Evolutionary conservation across 306 rosid species (phyloP), one percentile per base, ranked within the genome.

Genomic region (Styphnolobium japonicum): DNA sequence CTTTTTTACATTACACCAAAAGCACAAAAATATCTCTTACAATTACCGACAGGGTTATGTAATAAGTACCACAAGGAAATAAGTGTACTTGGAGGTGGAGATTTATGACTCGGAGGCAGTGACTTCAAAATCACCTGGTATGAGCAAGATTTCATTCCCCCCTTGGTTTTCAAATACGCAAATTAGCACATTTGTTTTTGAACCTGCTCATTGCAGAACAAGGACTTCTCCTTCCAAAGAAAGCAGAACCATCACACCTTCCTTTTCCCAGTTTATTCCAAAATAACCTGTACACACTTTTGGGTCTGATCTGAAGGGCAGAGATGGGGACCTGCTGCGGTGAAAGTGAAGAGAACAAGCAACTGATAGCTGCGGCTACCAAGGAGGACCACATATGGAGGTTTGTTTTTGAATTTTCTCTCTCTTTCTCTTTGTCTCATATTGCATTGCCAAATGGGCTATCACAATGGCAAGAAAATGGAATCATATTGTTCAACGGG

Each of bases 371-470:
- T 19, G 63, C 73, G 31, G 21, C 31, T 66, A 18, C 68, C 77
- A 76, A 19, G 22, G 76, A 81, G 58, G 89, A 88, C 70, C 81
- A 65, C 67, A 82, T 61, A 73, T 80, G 34, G 84, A 90, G 93
- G 98, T 92, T 10, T 74, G 67, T 79, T 77, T 69, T 18, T 79
- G 5, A 9, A 5, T 36, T 67, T 66, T 64, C 60, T 56, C 39
- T 75, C 9, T 68, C 9, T 63, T 22, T 42, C 71, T 67, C 57
- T 72, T 84, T 22, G 71, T 74, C 68, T 79, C 72, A 34, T 61
- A 64, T 60, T 65, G 39, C 71, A 74, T 43, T 81, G 52, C 71
- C 25, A 64, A 80, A 42, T 78, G 73, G 73, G 64, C 9, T 36
- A 43, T 48, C 31, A 3, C n/a, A 52, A 18, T 25, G 62, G 33